A percentile compares a stretch with the other conserved stretches of the same genome.
phyloP scores from a whole-genome alignment of 106 monocot species.

The Phalaenopsis equestris region DNA sequence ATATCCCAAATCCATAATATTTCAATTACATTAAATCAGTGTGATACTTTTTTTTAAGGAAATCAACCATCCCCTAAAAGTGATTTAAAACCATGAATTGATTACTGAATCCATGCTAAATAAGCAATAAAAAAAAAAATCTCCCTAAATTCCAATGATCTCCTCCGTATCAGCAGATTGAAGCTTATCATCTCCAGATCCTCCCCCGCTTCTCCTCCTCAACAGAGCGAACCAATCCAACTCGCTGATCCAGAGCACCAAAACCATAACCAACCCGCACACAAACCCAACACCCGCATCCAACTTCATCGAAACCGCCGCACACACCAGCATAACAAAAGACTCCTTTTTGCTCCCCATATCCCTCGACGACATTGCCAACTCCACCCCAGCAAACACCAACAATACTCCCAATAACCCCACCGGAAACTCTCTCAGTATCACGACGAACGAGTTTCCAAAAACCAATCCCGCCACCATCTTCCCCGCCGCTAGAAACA shows the following conservation, averaged over 20 bases:
- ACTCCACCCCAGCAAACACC: conserved; percentile 83
- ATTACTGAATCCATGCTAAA: too few species aligned
- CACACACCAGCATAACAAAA: conserved; percentile 85
- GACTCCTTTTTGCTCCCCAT: conserved; percentile 84
- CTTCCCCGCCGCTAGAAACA: conserved; percentile 71
- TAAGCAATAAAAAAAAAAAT: too few species aligned
- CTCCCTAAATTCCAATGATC: too few species aligned
- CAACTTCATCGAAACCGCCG: conserved; percentile 76
- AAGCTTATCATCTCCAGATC: too few species aligned
- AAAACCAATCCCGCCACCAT: conserved; percentile 53
- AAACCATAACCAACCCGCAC: conserved; percentile 44
- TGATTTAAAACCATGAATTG: too few species aligned
- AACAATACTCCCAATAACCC: conserved; percentile 86
- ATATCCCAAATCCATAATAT: too few species aligned
- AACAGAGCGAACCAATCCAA: too few species aligned
- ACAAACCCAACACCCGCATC: conserved; percentile 81
- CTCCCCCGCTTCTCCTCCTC: too few species aligned
- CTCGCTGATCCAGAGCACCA: conserved; percentile 47
- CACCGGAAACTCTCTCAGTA: conserved; percentile 65
- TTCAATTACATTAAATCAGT: too few species aligned
- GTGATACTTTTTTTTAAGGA: too few species aligned
- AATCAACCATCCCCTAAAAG: too few species aligned
- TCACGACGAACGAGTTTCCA: conserved; percentile 70
- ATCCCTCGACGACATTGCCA: conserved; percentile 94
- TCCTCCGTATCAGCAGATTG: too few species aligned